Conservation (phyloP, 2,329 filamentous ascomycete species). For the Emergomyces africanus region DNA sequence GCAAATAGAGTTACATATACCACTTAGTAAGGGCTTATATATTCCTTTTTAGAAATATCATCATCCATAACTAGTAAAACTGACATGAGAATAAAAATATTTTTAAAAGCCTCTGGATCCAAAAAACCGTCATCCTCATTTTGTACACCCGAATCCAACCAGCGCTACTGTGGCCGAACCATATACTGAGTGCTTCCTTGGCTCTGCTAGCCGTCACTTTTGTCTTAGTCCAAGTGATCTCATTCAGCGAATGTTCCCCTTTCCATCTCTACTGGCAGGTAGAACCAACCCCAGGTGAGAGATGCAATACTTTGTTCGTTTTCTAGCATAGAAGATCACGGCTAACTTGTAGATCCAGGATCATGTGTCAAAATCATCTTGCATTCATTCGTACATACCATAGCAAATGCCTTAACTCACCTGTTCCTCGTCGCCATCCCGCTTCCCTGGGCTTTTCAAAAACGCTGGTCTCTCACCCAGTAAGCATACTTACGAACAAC, state of each 20-base stretch:
- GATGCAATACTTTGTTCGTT: background rate
- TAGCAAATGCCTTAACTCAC: conserved; percentile 23
- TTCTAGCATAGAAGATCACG: background rate
- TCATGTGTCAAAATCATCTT: conserved; percentile 19
- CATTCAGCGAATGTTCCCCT: conserved; percentile 30
- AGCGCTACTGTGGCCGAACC: conserved; percentile 10
- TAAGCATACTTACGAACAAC: background rate
- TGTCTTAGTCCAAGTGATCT: conserved; percentile 20
- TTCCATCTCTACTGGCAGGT: conserved; percentile 47
- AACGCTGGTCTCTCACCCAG: background rate
- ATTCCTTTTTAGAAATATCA: background rate
- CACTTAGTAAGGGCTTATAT: conserved; percentile 8
- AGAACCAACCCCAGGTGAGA: conserved; percentile 27
- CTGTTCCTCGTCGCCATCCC: conserved; percentile 19
- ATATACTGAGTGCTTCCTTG: conserved; percentile 16
- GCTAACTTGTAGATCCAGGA: conserved; percentile 9
- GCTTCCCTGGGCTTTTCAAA: conserved; percentile 16
- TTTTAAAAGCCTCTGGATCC: conserved; percentile 12
- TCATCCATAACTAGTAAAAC: background rate
- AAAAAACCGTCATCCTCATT: conserved; percentile 14
- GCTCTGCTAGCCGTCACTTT: conserved; percentile 20
- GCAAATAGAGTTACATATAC: conserved; percentile 13
- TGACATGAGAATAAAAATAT: background rate
- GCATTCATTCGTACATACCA: conserved; percentile 22
- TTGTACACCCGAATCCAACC: conserved; percentile 15